A percentile compares a stretch with the other conserved stretches of the same genome.
These are phyloP conservation scores for Chenopodium quinoa DNA, from an alignment of 148 eudicot genomes.

Conservation along the genomic window DNA sequence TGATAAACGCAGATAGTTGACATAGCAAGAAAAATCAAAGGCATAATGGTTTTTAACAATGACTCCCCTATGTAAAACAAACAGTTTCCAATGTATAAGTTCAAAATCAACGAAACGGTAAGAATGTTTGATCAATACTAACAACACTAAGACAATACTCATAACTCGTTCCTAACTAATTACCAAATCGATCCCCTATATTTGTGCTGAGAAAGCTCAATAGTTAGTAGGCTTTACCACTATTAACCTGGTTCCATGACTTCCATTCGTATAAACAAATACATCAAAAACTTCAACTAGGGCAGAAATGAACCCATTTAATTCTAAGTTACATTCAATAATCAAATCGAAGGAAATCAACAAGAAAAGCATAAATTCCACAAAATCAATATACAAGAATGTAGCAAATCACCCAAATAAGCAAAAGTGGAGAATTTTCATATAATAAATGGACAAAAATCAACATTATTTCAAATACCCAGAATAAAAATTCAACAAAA, in stretches of 20 bases:
- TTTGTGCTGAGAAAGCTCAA: background rate
- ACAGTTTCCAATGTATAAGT: background rate
- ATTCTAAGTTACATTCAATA: background rate
- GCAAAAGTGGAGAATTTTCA: background rate
- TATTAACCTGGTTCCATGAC: background rate
- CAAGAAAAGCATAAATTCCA: background rate
- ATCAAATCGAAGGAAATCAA: background rate
- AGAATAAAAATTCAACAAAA: background rate
- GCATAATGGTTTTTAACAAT: background rate
- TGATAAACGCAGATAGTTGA: background rate
- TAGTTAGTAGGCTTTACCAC: background rate
- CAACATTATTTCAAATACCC: background rate
- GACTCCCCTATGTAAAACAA: background rate
- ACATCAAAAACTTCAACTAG: background rate
- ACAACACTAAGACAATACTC: background rate
- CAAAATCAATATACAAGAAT: background rate
- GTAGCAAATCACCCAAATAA: background rate
- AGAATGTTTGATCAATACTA: background rate
- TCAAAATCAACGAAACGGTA: background rate
- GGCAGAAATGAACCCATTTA: background rate
- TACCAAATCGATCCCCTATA: background rate
- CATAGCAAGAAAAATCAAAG: background rate
- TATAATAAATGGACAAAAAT: background rate
- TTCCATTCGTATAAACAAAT: background rate
- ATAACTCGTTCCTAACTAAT: background rate